Base-by-base conservation (phyloP, 805 yeast genomes). In the Kregervanrija fluxuum region DNA sequence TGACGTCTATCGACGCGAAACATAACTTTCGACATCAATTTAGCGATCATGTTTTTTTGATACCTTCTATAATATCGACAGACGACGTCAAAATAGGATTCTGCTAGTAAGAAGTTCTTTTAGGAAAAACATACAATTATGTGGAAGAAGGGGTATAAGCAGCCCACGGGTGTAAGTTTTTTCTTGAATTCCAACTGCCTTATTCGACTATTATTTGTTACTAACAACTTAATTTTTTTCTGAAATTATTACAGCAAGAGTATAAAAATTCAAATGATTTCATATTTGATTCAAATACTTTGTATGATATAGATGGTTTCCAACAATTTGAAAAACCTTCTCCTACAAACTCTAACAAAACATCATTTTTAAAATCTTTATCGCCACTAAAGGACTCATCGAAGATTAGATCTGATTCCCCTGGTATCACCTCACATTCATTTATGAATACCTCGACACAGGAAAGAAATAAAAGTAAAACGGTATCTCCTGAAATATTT, bases 101-200 rank as follows among this genome's bases (percentile, higher is more conserved):
- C 8, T 22, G 28, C 28, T 22, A 22, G 28, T 6, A 22, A 22
- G 2, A 22, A 22, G 28, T 22, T 22, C 5, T 17, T 17, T 17
- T 17, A 17, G 5, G 6, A 6, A 22, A 22, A 5, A 22, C 22
- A 22, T 22, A 22, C 8, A 6, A 22, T 11, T 4, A 57, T 57
- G 61, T 54, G 65, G 51, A 62, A 57, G 44, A 58, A 54, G 35
- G 67, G 67, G 13, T 63, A 63, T 44, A 64, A 61, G 15, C 60
- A 62, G 35, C 59, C 67, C 8, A 40, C 55, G 14, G 54, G 50
- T 40, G 66, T 61, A 56, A 38, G 65, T 50, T 12, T 11, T 9
- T 14, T 14, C 11, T 10, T 15, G n/a, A 30, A 31, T 14, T 13
- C 13, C 8, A 32, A 22, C 12, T 13, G 12, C 8, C 16, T 30